Conservation (phyloP, 495 filamentous ascomycete species). For the Hyaloscypha hepaticicola region DNA sequence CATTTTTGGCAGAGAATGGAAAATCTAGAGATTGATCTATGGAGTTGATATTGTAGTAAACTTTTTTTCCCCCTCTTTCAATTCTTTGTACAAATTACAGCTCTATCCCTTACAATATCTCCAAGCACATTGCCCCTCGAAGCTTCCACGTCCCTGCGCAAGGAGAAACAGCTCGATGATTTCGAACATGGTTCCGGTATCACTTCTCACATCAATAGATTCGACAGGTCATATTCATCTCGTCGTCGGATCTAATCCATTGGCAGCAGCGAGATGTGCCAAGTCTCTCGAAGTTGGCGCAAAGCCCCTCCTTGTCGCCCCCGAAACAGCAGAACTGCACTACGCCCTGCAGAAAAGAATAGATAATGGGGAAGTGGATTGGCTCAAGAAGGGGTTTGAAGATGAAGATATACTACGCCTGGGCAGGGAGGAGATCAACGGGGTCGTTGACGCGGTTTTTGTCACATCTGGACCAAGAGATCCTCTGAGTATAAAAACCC, state of each 20-base stretch:
- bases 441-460: conserved; percentile 88
- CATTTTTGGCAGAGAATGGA: neutral
- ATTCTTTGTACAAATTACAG: neutral
- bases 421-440: conserved; percentile 75
- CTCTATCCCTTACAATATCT: neutral
- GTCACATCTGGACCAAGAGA: conserved; percentile 65
- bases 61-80: neutral
- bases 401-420: conserved; percentile 74
- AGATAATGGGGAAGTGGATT: conserved; percentile 68
- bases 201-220: conserved; percentile 77
- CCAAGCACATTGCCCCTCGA: neutral
- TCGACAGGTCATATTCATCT: conserved; percentile 77
- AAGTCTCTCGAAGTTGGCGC: conserved; percentile 87
- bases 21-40: neutral
- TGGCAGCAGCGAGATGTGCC: conserved; percentile 78
- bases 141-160: neutral
- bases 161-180: neutral
- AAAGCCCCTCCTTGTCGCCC: conserved; percentile 78
- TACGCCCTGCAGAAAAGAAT: conserved; percentile 72
- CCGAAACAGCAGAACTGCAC: conserved; percentile 61
- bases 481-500: conserved; percentile 44
- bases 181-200: conserved; percentile 24
- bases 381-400: conserved; percentile 66
- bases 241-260: conserved; percentile 79
- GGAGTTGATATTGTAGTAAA: neutral